Conservation (phyloP, 208 protist species). For the Leishmania braziliensis region DNA sequence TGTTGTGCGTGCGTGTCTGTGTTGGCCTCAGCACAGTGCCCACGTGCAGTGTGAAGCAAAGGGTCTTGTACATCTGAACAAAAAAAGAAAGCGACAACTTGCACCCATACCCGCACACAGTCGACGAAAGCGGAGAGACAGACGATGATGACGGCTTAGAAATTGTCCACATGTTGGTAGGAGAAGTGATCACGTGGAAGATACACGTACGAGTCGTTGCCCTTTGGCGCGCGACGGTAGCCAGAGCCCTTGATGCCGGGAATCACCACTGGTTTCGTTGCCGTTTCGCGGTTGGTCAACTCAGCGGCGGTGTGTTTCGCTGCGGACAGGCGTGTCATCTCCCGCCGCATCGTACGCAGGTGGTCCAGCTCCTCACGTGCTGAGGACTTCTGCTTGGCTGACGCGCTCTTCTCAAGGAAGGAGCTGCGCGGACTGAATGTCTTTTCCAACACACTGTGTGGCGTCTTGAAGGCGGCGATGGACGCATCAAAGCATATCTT, state of each 20-base stretch:
- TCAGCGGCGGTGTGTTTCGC: conserved; percentile 8
- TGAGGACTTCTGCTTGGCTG: background rate
- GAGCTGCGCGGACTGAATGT: conserved; percentile 41
- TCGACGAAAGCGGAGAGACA: conserved; percentile 7
- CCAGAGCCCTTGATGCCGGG: conserved; percentile 57
- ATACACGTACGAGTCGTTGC: conserved; percentile 63
- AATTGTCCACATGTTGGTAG: conserved; percentile 56
- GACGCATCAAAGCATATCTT: conserved; percentile 46
- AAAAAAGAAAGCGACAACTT: background rate
- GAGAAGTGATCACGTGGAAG: conserved; percentile 76
- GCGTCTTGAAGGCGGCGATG: conserved; percentile 51
- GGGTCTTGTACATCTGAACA: background rate
- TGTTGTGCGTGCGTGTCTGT: background rate
- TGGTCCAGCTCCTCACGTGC: conserved; percentile 57
- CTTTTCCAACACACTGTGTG: conserved; percentile 64
- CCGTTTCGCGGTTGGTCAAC: background rate
- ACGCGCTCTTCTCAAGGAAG: conserved; percentile 20
- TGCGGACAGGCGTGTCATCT: conserved; percentile 28
- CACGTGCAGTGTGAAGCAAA: background rate
- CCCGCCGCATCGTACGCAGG: conserved; percentile 51
- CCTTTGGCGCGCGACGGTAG: conserved; percentile 52
- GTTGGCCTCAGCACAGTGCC: background rate
- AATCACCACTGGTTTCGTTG: conserved; percentile 35
- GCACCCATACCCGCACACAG: background rate
- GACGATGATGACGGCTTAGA: conserved; percentile 34